A percentile compares a stretch with the other conserved stretches of the same genome.
phyloP scores from a whole-genome alignment of 148 eudicot genomes.

The Camellia japonica region DNA sequence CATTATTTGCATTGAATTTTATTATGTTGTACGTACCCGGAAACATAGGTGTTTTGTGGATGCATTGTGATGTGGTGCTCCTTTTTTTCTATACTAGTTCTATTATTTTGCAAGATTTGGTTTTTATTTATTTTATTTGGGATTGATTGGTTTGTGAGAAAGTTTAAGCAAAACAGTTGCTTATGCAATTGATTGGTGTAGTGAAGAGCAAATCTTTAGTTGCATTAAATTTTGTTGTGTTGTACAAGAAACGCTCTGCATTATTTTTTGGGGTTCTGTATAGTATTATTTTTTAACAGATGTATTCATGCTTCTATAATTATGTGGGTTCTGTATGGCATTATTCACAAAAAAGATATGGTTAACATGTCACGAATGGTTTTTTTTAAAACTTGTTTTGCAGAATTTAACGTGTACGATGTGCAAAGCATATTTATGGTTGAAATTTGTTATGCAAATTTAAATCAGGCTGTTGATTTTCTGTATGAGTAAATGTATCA shows the following conservation, averaged over 20 bases:
- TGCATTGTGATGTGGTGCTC: neutral
- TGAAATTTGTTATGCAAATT: neutral
- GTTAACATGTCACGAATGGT: neutral
- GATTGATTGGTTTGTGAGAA: neutral
- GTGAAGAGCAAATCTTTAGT: too few species aligned
- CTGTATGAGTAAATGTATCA: neutral
- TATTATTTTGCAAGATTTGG: neutral
- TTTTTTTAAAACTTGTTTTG: neutral
- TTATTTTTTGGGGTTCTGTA: neutral
- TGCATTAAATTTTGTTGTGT: too few species aligned
- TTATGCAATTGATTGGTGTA: too few species aligned
- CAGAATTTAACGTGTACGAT: neutral
- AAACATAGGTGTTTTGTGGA: neutral
- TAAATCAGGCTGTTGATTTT: neutral
- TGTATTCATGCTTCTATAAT: neutral
- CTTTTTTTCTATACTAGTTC: neutral
- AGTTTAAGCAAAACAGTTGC: neutral
- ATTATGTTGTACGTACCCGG: neutral
- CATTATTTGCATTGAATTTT: neutral
- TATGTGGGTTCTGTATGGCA: neutral
- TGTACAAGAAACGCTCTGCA: too few species aligned
- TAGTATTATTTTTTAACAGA: neutral
- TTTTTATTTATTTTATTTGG: neutral
- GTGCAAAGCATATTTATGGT: neutral
- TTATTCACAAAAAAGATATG: neutral